Evolutionary conservation across 257 asterid genomes (phyloP), one percentile per base, ranked within the genome.

Genomic region (Solanum bukasovii): DNA sequence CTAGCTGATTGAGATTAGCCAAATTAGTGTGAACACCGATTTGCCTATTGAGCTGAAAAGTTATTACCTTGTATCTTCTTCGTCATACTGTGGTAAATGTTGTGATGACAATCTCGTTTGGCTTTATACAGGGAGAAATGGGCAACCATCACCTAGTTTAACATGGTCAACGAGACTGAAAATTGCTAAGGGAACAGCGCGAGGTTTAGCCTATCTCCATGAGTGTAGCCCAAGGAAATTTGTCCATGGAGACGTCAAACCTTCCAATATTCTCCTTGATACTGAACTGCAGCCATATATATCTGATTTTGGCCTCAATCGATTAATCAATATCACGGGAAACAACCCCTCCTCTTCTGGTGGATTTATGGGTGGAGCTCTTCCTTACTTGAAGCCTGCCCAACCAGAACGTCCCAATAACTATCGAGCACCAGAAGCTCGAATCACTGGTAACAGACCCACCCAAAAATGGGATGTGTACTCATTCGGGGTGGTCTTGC

Each of bases 381-480:
- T 96, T 20, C 96, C 98, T 0, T 96, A 96, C 87, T 59, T 95
- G 83, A 93, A 95, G 20, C 92, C 92, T 1, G 83, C 95, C 61
- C 97, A 91, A 74, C 89, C 93, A 1, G 98, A 94, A 7, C 90
- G 94, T 34, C 87, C 88, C 3, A 94, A 95, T 93, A 91, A 90
- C 89, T 95, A 97, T 85, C 91, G 92, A 27, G 95, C 98, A 21
- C 99, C 99, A 0, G 99, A 97, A 85, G 97, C 98, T 25, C 94
- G 97, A 68, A 71, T 91, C 63, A 86, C 94, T 1, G 92, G 93
- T 23, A 90, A 85, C 63, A 90, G 96, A 29, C 98, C 99, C 5
- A 95, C 98, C 59, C 99, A 97, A 86, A 97, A 97, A 90, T 97
- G 99, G 99, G 99, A 97, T 37, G 95, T 95, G 42, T 96, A 94